Percentiles rank a stretch among this genome's conserved stretches.
Evolutionary conservation across 2,329 filamentous ascomycete species (phyloP).

Genomic region (Aspergillus sp.): DNA sequence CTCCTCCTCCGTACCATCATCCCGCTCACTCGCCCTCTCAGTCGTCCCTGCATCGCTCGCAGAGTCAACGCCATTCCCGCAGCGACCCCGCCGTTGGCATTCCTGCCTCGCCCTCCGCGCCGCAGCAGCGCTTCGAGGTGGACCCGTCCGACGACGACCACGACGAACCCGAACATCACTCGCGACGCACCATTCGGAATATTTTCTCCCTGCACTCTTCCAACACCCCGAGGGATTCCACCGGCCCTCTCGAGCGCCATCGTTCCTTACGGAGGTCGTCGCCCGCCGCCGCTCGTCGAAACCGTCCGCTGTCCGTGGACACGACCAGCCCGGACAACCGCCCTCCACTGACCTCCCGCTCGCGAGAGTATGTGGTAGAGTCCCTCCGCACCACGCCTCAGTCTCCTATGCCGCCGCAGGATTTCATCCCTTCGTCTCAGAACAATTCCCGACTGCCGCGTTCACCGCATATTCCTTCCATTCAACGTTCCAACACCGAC

Average conservation of each 20-base stretch:
- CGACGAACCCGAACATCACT: slow-evolving; percentile 9
- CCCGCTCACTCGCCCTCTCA: slow-evolving; percentile 8
- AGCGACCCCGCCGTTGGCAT: neutral
- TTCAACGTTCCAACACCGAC: slow-evolving; percentile 30
- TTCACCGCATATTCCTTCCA: slow-evolving; percentile 15
- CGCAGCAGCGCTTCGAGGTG: slow-evolving; percentile 20
- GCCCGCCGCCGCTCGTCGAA: slow-evolving; percentile 21
- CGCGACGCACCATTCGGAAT: slow-evolving; percentile 23
- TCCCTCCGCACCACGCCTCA: slow-evolving; percentile 13
- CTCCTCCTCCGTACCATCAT: slow-evolving; percentile 4
- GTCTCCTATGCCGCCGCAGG: slow-evolving; percentile 24
- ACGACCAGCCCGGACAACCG: slow-evolving; percentile 6
- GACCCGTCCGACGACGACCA: slow-evolving; percentile 17
- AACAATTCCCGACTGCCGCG: slow-evolving; percentile 15
- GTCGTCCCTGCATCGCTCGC: slow-evolving; percentile 20
- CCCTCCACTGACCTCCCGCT: slow-evolving; percentile 9
- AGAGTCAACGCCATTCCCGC: slow-evolving; percentile 27
- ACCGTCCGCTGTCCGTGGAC: slow-evolving; percentile 1
- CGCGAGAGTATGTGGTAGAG: slow-evolving; percentile 21
- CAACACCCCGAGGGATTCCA: slow-evolving; percentile 15
- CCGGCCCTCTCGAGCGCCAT: slow-evolving; percentile 28
- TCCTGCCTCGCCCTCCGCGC: slow-evolving; percentile 5
- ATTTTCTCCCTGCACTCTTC: slow-evolving; percentile 23
- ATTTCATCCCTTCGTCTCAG: slow-evolving; percentile 10
- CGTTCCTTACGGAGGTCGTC: slow-evolving; percentile 27